These are phyloP conservation scores for Mikania micrantha DNA, from an alignment of 129 eudicot species.

Conservation along the genomic window DNA sequence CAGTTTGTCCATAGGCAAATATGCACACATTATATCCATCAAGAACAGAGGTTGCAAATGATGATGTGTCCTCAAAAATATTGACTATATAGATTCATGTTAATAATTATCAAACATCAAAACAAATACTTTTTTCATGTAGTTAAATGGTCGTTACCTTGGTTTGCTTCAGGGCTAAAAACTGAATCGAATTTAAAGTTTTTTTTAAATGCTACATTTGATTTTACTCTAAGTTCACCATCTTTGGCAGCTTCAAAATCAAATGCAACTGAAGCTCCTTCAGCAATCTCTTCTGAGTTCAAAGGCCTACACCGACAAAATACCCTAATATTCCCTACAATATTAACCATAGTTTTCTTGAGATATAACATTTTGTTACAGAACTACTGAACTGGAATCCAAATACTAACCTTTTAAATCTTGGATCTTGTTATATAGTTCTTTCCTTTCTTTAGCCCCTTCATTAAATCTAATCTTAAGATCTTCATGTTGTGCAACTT, in stretches of 20 bases:
- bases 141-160: conserved; percentile 41
- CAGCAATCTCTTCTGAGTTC: conserved; percentile 58
- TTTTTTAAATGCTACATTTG: conserved; percentile 48
- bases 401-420: conserved; percentile 67
- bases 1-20: conserved; percentile 97
- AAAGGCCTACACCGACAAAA: conserved; percentile 96
- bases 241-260: conserved; percentile 77
- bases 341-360: neutral
- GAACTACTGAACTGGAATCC: neutral
- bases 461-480: conserved; percentile 55
- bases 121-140: neutral
- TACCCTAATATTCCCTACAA: conserved; percentile 84
- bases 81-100: conserved; percentile 37
- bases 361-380: neutral
- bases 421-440: conserved; percentile 78
- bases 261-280: conserved; percentile 64
- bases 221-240: conserved; percentile 66
- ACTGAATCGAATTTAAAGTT: conserved; percentile 83
- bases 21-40: conserved; percentile 96
- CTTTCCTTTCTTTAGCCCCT: conserved; percentile 75
- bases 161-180: conserved; percentile 75
- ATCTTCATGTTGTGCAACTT: conserved; percentile 53
- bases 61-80: conserved; percentile 84
- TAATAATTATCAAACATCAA: neutral
- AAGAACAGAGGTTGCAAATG: conserved; percentile 86